Conservation (phyloP, 2,329 filamentous ascomycete genomes). For the Ambrosiella xylebori region DNA sequence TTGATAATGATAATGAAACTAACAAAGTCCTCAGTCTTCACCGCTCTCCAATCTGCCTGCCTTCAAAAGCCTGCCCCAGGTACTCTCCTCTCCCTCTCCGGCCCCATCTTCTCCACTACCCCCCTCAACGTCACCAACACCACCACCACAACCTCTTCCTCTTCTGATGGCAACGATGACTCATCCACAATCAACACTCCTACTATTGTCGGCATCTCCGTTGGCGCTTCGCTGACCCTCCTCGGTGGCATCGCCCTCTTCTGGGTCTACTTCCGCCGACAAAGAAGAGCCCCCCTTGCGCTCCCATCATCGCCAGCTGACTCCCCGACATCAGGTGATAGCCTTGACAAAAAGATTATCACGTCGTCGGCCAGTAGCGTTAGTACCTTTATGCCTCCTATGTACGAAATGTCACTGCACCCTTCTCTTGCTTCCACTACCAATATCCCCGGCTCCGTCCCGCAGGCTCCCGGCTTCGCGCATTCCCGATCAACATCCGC, state of each 20-base stretch:
- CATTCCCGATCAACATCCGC: conserved; percentile 14
- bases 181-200: conserved; percentile 26
- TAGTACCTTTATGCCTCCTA: neutral
- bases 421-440: conserved; percentile 12
- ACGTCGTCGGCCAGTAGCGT: neutral
- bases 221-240: conserved; percentile 28
- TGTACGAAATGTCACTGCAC: conserved; percentile 1
- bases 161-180: conserved; percentile 15
- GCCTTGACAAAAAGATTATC: neutral
- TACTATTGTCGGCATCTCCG: conserved; percentile 35
- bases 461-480: neutral
- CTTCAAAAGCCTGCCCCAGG: conserved; percentile 26
- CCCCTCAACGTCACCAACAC: conserved; percentile 22
- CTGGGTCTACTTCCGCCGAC: conserved; percentile 30
- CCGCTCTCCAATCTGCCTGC: conserved; percentile 31
- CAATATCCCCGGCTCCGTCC: conserved; percentile 11
- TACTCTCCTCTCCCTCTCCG: conserved; percentile 23
- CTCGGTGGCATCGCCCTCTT: conserved; percentile 28
- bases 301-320: neutral
- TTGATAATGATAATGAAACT: conserved; percentile 3
- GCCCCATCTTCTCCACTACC: conserved; percentile 24
- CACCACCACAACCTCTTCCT: conserved; percentile 16
- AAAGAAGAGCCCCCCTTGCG: conserved; percentile 16
- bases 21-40: conserved; percentile 24
- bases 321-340: neutral